These are phyloP conservation scores for Thermothelomyces thermophilus DNA, from an alignment of 2,329 filamentous ascomycete genomes.

Conservation along the genomic window DNA sequence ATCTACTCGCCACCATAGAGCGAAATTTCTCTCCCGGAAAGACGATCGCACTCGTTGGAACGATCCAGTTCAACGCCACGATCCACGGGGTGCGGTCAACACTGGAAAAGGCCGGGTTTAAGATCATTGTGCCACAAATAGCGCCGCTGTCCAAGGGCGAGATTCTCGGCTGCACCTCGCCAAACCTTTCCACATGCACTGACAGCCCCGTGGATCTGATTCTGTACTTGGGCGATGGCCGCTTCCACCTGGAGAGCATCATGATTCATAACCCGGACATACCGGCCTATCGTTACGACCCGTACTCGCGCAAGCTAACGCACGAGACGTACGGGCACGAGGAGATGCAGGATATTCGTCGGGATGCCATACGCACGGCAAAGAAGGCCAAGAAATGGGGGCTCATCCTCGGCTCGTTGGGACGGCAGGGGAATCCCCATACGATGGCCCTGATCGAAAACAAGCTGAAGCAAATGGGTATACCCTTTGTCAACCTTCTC, in stretches of 20 bases:
- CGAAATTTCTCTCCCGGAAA: slow-evolving; percentile 82
- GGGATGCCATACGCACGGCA: slow-evolving; percentile 68
- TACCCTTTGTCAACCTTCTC: slow-evolving; percentile 77
- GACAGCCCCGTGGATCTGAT: slow-evolving; percentile 60
- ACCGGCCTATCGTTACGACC: slow-evolving; percentile 92
- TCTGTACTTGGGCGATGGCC: slow-evolving; percentile 83
- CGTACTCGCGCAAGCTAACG: slow-evolving; percentile 86
- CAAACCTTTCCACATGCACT: slow-evolving; percentile 35
- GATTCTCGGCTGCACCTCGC: slow-evolving; percentile 95
- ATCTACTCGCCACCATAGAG: slow-evolving; percentile 79
- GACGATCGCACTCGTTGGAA: slow-evolving; percentile 87
- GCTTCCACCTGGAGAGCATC: slow-evolving; percentile 94
- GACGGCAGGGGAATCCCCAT: slow-evolving; percentile 90
- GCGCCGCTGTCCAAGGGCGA: slow-evolving; percentile 89
- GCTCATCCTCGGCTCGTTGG: slow-evolving; percentile 84
- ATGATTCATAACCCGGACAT: slow-evolving; percentile 97
- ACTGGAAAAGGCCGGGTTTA: slow-evolving; percentile 79
- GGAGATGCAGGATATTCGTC: slow-evolving; percentile 78
- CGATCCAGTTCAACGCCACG: slow-evolving; percentile 97
- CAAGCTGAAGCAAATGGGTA: slow-evolving; percentile 61
- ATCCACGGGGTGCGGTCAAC: slow-evolving; percentile 76
- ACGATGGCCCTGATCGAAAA: slow-evolving; percentile 83
- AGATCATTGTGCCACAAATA: slow-evolving; percentile 83
- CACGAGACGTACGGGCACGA: slow-evolving; percentile 87
- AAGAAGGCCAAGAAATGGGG: slow-evolving; percentile 83